Base-by-base conservation (phyloP, 495 filamentous ascomycete species). In the Amorphotheca resinae region DNA sequence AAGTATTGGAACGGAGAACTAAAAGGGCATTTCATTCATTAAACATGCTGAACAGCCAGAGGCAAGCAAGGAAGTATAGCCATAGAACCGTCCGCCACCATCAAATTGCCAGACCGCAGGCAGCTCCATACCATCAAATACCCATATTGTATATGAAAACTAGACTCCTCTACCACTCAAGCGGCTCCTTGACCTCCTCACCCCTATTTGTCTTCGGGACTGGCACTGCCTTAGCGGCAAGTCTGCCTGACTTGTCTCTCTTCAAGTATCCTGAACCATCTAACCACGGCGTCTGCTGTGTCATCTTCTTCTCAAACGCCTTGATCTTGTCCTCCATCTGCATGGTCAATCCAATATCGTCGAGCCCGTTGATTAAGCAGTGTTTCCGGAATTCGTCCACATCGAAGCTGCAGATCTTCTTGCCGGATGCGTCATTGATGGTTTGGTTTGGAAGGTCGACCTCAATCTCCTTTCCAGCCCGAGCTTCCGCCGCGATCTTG, bases 331-430 rank as follows among this genome's bases (percentile, higher is more conserved):
- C 78, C 52, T 87, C 87, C 62, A 87, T 74, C 64, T 93, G 83
- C 63, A 95, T 81, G 15, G 91, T 96, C 28, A 96, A 64, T 38
- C 87, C 91, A 49, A 98, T 96, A 52, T 98, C 91, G 62, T 98
- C 91, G 7, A 98, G 74, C 1, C 91, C 91, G 59, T 98, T 94
- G 47, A 93, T 65, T 26, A 98, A 67, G 58, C 91, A 98, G 64
- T 96, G 84, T 64, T 88, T 93, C 51, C 87, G 69, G 72, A 95
- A 98, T 54, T 74, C 72, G 46, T 95, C 89, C 22, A 94, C 82
- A 1, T 94, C 81, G 53, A 98, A 98, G 31, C 58, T 56, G 52
- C 76, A 79, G 30, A 98, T 65, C 54, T 72, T 72, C 44, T 72
- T 74, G 32, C 91, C 89, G 28, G 72, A 57, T 2, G 72, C 74